phyloP scores from a whole-genome alignment of 2,329 filamentous ascomycete genomes.

The Stromatinia cepivora region DNA sequence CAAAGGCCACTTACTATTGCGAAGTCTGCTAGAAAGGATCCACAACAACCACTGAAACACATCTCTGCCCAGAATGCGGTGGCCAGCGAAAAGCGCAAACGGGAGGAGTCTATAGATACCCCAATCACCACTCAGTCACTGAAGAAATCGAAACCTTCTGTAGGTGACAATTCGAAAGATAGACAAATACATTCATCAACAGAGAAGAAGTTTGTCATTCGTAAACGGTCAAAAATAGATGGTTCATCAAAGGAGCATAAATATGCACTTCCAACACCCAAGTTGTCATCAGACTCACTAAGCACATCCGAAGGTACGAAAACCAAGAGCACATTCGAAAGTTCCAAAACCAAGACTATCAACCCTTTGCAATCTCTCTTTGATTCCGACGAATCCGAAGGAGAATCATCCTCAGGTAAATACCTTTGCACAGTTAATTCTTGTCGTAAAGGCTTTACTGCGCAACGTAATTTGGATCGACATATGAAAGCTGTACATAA shows the following conservation, averaged over 20 bases:
- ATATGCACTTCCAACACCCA: neutral
- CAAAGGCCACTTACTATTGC: neutral
- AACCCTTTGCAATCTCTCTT: neutral
- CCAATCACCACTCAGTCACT: no score
- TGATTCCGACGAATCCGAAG: neutral
- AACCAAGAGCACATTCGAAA: neutral
- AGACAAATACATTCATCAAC: neutral
- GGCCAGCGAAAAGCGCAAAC: constrained; percentile 10
- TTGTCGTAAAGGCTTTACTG: neutral
- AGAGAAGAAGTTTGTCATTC: neutral
- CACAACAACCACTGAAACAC: neutral
- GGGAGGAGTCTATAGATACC: neutral
- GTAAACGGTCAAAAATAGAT: neutral
- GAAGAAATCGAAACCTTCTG: constrained; percentile 9
- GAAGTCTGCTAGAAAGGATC: neutral
- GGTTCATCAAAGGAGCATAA: no score
- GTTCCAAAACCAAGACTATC: neutral
- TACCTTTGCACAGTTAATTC: neutral
- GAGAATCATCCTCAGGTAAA: neutral
- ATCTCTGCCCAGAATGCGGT: no score
- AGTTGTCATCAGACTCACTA: neutral
- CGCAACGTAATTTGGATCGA: neutral
- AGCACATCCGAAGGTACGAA: neutral
- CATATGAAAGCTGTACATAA: constrained; percentile 1
- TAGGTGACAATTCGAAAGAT: neutral